These are phyloP conservation scores for Lagenidium sp. DNA, from an alignment of 352 stramenopile species.

Conservation along the genomic window DNA sequence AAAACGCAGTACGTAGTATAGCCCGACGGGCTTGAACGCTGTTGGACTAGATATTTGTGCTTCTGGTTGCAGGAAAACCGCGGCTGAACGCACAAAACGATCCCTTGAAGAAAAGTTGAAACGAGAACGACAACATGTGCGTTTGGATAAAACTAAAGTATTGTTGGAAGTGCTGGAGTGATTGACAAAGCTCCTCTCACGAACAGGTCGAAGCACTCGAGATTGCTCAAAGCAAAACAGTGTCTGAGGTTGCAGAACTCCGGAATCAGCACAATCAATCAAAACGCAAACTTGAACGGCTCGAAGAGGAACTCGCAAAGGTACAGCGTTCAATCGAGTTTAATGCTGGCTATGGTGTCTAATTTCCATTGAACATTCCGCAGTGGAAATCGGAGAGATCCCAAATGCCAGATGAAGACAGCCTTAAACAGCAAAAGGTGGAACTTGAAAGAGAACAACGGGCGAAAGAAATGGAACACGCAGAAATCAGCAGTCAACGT, in stretches of 20 bases:
- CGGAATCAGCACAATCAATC: slow-evolving; percentile 62
- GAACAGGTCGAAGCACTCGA: slow-evolving; percentile 57
- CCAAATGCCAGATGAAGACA: slow-evolving; percentile 34
- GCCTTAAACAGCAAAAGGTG: slow-evolving; percentile 51
- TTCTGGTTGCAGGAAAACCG: slow-evolving; percentile 26
- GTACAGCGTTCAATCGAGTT: slow-evolving; percentile 17
- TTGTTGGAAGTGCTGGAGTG: neutral
- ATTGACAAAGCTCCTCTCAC: neutral
- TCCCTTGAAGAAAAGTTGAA: slow-evolving; percentile 54
- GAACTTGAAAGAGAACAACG: slow-evolving; percentile 57
- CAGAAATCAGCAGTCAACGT: slow-evolving; percentile 58
- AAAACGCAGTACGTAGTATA: slow-evolving; percentile 42
- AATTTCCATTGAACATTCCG: neutral
- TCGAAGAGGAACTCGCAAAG: slow-evolving; percentile 49
- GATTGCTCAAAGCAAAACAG: slow-evolving; percentile 51
- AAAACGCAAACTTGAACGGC: slow-evolving; percentile 50
- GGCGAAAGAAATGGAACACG: slow-evolving; percentile 64
- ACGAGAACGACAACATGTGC: slow-evolving; percentile 43
- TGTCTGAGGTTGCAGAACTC: slow-evolving; percentile 59
- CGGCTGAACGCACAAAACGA: slow-evolving; percentile 36
- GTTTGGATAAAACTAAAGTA: neutral
- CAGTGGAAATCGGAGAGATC: slow-evolving; percentile 55
- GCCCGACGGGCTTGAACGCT: neutral
- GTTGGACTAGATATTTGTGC: neutral
- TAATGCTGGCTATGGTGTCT: neutral